These are phyloP conservation scores for Begonia fuchsioides DNA, from an alignment of 306 rosid species.

Conservation along the genomic window DNA sequence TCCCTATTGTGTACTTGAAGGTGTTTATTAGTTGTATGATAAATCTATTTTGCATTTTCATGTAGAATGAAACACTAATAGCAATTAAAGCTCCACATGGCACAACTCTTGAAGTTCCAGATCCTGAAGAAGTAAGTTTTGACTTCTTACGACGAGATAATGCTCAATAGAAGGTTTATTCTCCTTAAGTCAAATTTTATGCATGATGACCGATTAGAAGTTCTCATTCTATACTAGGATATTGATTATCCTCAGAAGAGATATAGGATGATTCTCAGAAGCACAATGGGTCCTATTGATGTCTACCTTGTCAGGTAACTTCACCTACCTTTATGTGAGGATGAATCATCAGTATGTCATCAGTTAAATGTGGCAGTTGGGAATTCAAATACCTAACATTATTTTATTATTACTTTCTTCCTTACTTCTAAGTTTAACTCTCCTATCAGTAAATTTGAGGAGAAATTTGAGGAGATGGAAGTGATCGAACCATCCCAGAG, in stretches of 20 bases:
- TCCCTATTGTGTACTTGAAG: no score
- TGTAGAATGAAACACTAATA: slow-evolving; percentile 89
- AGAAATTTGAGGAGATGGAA: slow-evolving; percentile 78
- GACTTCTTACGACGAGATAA: no score
- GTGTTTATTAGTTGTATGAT: slow-evolving; percentile 8
- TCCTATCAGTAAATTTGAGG: slow-evolving; percentile 74
- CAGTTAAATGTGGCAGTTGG: no score
- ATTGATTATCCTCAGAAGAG: slow-evolving; percentile 82
- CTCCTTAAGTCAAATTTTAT: no score
- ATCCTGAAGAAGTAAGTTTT: slow-evolving; percentile 85
- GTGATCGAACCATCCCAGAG: slow-evolving; percentile 40
- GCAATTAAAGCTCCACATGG: slow-evolving; percentile 98
- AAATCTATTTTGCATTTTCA: slow-evolving; percentile 14
- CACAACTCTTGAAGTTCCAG: slow-evolving; percentile 96
- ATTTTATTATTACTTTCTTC: no score
- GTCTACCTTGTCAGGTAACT: slow-evolving; percentile 87
- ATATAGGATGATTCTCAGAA: slow-evolving; percentile 86
- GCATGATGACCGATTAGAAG: neutral
- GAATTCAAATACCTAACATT: no score
- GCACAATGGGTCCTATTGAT: slow-evolving; percentile 98
- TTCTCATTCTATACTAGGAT: slow-evolving; percentile 42
- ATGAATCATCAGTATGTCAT: no score
- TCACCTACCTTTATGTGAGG: slow-evolving; percentile 11
- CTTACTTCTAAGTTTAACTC: slow-evolving; percentile 2
- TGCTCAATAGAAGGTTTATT: no score